These are phyloP conservation scores for Saccharomycopsis lassenensis DNA, from an alignment of 805 yeast species.

Conservation along the genomic window DNA sequence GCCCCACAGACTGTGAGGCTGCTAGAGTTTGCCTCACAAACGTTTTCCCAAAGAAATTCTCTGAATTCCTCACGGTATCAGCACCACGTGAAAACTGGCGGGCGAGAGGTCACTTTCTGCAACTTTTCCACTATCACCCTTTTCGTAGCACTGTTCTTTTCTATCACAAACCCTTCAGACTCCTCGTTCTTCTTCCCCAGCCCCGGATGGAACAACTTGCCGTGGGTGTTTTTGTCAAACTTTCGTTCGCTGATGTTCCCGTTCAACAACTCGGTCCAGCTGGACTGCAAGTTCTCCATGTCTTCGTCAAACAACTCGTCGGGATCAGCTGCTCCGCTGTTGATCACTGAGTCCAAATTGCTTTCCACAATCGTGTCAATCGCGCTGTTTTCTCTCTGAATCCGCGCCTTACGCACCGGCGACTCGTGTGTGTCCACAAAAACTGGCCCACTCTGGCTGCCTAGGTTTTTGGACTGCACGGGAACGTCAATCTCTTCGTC, in stretches of 20 bases:
- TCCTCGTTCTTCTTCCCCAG: slow-evolving; percentile 19
- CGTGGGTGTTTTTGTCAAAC: slow-evolving; percentile 16
- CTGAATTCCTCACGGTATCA: slow-evolving; percentile 21
- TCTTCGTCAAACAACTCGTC: too few species aligned
- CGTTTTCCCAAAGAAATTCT: too few species aligned
- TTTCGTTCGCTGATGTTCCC: slow-evolving; percentile 24
- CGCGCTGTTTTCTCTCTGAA: too few species aligned
- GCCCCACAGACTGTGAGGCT: too few species aligned
- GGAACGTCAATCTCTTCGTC: slow-evolving; percentile 58
- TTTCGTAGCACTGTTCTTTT: slow-evolving; percentile 24
- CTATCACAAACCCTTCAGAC: slow-evolving; percentile 12
- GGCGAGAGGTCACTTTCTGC: slow-evolving; percentile 40
- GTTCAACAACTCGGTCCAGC: slow-evolving; percentile 24
- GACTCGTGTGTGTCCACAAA: too few species aligned
- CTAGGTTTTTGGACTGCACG: too few species aligned
- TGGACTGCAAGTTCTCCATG: slow-evolving; percentile 21
- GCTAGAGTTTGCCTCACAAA: too few species aligned
- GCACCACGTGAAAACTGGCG: slow-evolving; percentile 65
- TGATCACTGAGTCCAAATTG: too few species aligned
- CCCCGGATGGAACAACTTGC: slow-evolving; percentile 11
- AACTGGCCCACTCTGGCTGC: too few species aligned
- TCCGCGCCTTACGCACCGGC: too few species aligned
- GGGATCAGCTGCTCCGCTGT: too few species aligned
- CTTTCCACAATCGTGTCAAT: too few species aligned
- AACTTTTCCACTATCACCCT: slow-evolving; percentile 50